A percentile compares a stretch with the other conserved stretches of the same genome.
These are phyloP conservation scores for Beauveria rudraprayagi DNA, from an alignment of 2,329 filamentous ascomycete genomes.

Conservation along the genomic window DNA sequence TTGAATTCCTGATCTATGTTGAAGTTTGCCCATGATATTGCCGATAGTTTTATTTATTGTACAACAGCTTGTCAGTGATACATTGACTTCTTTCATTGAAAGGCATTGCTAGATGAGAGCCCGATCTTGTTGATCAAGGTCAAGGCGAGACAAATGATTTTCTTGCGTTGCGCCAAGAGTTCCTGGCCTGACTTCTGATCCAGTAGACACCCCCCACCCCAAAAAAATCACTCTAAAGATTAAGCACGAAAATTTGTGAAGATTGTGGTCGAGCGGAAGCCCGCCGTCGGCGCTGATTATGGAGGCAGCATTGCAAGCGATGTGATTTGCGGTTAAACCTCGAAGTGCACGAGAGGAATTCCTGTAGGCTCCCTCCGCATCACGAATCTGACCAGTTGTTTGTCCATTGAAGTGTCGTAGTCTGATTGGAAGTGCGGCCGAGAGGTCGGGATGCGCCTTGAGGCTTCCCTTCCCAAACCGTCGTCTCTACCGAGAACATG, in stretches of 20 bases:
- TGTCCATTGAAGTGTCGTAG: conserved; percentile 20
- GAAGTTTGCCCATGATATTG: no score
- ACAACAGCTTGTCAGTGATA: background rate
- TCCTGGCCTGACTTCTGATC: no score
- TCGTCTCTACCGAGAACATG: conserved; percentile 54
- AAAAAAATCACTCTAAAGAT: background rate
- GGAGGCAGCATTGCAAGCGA: background rate
- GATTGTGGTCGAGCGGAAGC: background rate
- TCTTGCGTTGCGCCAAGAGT: no score
- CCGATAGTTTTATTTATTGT: background rate
- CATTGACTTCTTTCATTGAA: background rate
- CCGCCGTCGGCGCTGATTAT: background rate
- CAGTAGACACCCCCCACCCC: no score
- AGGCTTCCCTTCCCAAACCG: conserved; percentile 45
- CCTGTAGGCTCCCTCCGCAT: background rate
- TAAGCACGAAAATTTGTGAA: background rate
- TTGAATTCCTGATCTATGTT: no score
- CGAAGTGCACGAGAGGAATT: background rate
- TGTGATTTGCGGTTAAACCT: background rate
- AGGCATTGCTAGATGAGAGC: background rate
- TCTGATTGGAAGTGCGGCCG: background rate
- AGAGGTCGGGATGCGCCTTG: background rate
- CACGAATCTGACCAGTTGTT: conserved; percentile 25
- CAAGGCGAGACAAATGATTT: background rate
- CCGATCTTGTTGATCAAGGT: background rate